Conservation (phyloP, 2,329 filamentous ascomycete genomes). For the Colletotrichum kahawae region DNA sequence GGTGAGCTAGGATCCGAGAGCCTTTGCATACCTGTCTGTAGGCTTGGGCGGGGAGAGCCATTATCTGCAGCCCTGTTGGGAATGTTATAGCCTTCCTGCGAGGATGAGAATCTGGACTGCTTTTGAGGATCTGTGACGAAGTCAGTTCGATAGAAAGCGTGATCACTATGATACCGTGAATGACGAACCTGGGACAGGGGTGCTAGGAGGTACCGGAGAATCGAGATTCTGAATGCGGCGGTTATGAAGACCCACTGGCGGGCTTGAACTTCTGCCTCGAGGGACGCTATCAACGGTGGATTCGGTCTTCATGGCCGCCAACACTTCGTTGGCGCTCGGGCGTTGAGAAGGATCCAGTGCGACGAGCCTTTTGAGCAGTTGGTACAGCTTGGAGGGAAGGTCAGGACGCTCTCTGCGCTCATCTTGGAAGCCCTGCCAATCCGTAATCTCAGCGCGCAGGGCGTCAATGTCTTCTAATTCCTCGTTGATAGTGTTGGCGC, state of each 20-base stretch:
- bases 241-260: conserved; percentile 44
- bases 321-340: conserved; percentile 85
- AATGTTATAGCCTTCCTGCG: conserved; percentile 33
- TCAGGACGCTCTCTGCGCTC: conserved; percentile 78
- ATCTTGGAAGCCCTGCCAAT: conserved; percentile 87
- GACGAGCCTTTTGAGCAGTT: conserved; percentile 80
- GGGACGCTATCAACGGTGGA: conserved; percentile 50
- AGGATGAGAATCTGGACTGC: conserved; percentile 29
- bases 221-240: conserved; percentile 61
- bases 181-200: conserved; percentile 49
- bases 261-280: conserved; percentile 34
- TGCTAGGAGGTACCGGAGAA: conserved; percentile 54
- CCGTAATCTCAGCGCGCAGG: conserved; percentile 82
- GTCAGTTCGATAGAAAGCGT: conserved; percentile 19
- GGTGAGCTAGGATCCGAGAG: conserved; percentile 33
- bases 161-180: not conserved
- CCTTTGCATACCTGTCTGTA: conserved; percentile 35
- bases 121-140: conserved; percentile 34
- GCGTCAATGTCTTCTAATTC: conserved; percentile 90
- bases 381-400: conserved; percentile 84
- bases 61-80: conserved; percentile 25
- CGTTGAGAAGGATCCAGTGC: conserved; percentile 77
- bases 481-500: conserved; percentile 84
- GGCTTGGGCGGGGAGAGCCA: conserved; percentile 30
- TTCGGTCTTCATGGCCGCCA: conserved; percentile 77